Base-by-base conservation (phyloP, 2,329 filamentous ascomycete genomes). In the Fusarium pininemorale region DNA sequence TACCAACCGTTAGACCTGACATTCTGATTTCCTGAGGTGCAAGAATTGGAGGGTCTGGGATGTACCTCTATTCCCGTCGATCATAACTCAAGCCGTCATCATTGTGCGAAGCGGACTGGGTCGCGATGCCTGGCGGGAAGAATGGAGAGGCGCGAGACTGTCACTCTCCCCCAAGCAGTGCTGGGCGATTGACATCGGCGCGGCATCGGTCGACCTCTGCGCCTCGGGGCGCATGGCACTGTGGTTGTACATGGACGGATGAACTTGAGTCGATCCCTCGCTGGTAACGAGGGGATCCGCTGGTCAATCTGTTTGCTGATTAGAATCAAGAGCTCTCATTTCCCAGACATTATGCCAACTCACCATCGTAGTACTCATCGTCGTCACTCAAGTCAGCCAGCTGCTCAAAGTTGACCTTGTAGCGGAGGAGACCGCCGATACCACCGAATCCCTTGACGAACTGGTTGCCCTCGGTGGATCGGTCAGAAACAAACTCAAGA, bases 391-490 rank as follows among this genome's bases (percentile, higher is more conserved):
- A 89, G 83, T 98, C 96, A 84, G 93, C 93, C 84, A 99, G 90
- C 85, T 99, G 97, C 87, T 99, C 97, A 87, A 99, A 99, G 89
- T 99, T 99, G 89, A 99, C 94, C 89, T 98, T 98, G 91, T 99
- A 99, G 79, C 96, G 95, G 82, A 99, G 91, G 81, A 99, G 92
- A 75, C 96, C 96, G 77, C 96, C 96, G 79, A 99, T 98, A 81
- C 96, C 96, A 92, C 96, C 96, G 82, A 99, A 99, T 74, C 96
- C 96, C 88, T 98, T 98, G 81, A 99, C 96, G 85, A 99, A 99
- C 88, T 99, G 96, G 86, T 99, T 99, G 82, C 96, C 96, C 86
- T 99, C 96, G 70, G 94, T 97, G 70, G 96, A 98, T 76, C 95
- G 93, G 83, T 99, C 97, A 55, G 96, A 98, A 75, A 99, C 96